phyloP scores from a whole-genome alignment of 305 asterid species.

The Ajuga reptans region DNA sequence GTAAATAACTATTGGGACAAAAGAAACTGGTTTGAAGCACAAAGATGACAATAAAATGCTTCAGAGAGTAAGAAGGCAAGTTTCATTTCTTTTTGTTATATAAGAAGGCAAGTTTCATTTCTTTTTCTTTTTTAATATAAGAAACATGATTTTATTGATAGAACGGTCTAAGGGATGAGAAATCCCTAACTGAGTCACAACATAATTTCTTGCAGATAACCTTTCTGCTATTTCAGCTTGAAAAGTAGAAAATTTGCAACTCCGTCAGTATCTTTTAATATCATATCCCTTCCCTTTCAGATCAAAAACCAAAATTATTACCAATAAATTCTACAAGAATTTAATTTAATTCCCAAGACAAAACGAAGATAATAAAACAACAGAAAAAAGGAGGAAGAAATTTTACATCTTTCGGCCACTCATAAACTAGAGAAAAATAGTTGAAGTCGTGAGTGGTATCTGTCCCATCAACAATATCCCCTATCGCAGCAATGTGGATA shows the following conservation, averaged over 20 bases:
- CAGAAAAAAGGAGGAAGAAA: conserved; percentile 11
- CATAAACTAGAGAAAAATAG: conserved; percentile 90
- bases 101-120: too few species aligned
- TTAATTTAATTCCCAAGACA: conserved; percentile 8
- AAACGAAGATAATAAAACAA: conserved; percentile 3
- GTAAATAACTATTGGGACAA: not conserved
- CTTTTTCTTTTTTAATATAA: too few species aligned
- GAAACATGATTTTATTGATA: too few species aligned
- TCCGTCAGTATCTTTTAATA: not conserved
- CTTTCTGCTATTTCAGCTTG: conserved; percentile 6
- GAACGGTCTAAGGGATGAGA: too few species aligned
- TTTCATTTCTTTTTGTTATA: too few species aligned
- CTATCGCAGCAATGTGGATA: conserved; percentile 94
- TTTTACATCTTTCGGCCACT: conserved; percentile 97
- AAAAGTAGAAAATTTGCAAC: not conserved
- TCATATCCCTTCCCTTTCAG: conserved; percentile 8
- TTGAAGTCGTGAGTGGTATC: conserved; percentile 98
- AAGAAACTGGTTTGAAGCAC: not conserved
- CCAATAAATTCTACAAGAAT: not conserved
- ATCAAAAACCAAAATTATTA: not conserved
- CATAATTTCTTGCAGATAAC: not conserved
- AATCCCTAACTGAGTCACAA: too few species aligned
- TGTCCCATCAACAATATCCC: conserved; percentile 98
- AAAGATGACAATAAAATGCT: not conserved
- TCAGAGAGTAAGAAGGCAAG: not conserved